Conservation (phyloP, 257 asterid genomes). For the Handroanthus guayacan region DNA sequence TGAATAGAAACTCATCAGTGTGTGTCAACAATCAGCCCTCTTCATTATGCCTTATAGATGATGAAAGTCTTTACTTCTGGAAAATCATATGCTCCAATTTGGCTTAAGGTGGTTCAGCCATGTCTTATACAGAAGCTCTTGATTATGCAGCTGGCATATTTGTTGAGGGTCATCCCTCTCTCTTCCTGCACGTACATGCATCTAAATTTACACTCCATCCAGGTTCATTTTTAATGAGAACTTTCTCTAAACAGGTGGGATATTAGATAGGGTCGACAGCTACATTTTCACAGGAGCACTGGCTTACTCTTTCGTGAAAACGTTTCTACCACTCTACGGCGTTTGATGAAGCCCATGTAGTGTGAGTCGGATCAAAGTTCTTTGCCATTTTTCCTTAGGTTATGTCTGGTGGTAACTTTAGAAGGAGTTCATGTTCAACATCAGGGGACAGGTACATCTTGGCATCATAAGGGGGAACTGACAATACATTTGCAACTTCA, state of each 20-base stretch:
- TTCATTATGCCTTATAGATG: not conserved
- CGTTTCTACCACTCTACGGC: constrained; percentile 75
- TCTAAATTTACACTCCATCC: not conserved
- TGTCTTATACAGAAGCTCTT: not conserved
- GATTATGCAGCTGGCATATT: not conserved
- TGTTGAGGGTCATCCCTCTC: not conserved
- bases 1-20: not conserved
- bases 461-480: constrained; percentile 1
- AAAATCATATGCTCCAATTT: not conserved
- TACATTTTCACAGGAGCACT: constrained; percentile 92
- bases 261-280: constrained; percentile 94
- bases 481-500: constrained; percentile 16
- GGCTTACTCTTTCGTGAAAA: constrained; percentile 87
- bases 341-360: constrained; percentile 48
- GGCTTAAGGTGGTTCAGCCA: not conserved
- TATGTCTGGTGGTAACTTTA: not conserved
- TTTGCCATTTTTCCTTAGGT: not conserved
- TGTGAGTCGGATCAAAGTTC: not conserved
- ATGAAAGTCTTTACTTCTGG: not conserved
- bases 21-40: not conserved
- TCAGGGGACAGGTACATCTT: constrained; percentile 2
- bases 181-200: not conserved
- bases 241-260: constrained; percentile 69
- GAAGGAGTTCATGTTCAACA: constrained; percentile 11
- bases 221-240: constrained; percentile 8